Evolutionary conservation across 2,329 filamentous ascomycete genomes (phyloP), one percentile per base, ranked within the genome.

Genomic region (Uncinocarpus reesii): DNA sequence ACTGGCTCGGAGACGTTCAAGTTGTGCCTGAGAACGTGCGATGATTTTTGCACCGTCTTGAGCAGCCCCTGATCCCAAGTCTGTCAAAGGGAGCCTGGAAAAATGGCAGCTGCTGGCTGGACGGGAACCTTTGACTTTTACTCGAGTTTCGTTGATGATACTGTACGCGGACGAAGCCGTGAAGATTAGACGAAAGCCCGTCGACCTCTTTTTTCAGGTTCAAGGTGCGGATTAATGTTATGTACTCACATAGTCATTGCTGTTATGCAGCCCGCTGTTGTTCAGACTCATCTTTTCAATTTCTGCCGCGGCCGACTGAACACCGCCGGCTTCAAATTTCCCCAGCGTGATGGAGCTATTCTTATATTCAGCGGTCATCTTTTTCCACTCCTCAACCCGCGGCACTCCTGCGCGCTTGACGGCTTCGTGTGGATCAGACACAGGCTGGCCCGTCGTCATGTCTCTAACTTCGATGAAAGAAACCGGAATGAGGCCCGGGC

Each of bases 331-430:
- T 49, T 90, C 86, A 57, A 93, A 90, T 67, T 90, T 94, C 56
- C 92, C 92, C 35, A 98, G 72, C 0, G 89, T 90, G 62, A 98
- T 96, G 68, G 92, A 96, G 65, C 89, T 95, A 65, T 96, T 95
- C 73, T 98, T 98, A 70, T 98, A 98, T 55, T 95, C 90, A 48
- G 90, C 90, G 0, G 92, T 89, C 87, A 95, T 95, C 70, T 93
- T 94, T 73, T 98, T 98, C 92, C 92, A 98, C 60, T 98, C 92
- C 63, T 98, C 92, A 2, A 98, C 92, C 60, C 83, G 84, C 10
- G 92, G 92, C 6, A 98, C 89, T 16, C 90, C 89, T 1, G 92
- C 92, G 57, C 83, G 81, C 58, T 80, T 79, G 48, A 98, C 86
- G 1, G 92, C 90, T 24, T 89, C 89, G 21, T 85, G 75, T 0